Evolutionary conservation across 352 stramenopile genomes (phyloP).

Genomic region (Phytophthora rubi): DNA sequence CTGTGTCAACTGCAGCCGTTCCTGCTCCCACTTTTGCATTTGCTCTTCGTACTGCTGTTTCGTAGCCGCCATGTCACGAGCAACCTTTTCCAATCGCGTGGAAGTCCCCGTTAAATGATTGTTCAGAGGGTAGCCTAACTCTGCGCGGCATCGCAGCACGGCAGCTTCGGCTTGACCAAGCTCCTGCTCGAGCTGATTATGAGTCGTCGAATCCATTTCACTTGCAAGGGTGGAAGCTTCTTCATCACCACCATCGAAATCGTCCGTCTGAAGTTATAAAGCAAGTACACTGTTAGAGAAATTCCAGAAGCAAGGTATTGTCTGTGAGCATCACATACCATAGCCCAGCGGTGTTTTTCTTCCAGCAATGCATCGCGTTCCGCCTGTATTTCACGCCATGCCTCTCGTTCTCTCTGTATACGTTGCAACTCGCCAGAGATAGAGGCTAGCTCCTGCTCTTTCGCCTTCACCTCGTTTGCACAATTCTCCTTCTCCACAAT

Average conservation of each 20-base stretch:
- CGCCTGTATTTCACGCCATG: conserved; percentile 80
- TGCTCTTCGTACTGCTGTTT: conserved; percentile 81
- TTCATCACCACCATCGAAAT: conserved; percentile 56
- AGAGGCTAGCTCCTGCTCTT: conserved; percentile 55
- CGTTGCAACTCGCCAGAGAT: conserved; percentile 68
- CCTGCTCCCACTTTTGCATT: conserved; percentile 56
- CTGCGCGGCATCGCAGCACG: conserved; percentile 73
- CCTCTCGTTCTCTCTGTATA: conserved; percentile 76
- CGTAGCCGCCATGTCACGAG: conserved; percentile 67
- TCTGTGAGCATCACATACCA: conserved; percentile 45
- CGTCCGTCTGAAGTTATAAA: conserved; percentile 54
- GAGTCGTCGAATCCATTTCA: conserved; percentile 58
- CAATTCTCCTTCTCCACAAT: conserved; percentile 75
- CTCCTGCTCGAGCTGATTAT: conserved; percentile 68
- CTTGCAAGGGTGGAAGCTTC: conserved; percentile 33
- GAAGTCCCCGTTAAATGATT: conserved; percentile 81
- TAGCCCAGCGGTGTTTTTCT: conserved; percentile 87
- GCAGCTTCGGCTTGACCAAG: conserved; percentile 73
- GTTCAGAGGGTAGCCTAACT: conserved; percentile 77
- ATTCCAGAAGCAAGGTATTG: background rate
- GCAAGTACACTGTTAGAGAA: conserved; percentile 7
- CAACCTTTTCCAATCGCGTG: conserved; percentile 76
- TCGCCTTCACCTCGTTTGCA: conserved; percentile 47
- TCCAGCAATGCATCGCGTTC: conserved; percentile 80
- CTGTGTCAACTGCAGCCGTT: conserved; percentile 66